Base-by-base conservation (phyloP, 2,329 filamentous ascomycete genomes). In the Cladophialophora psammophila region DNA sequence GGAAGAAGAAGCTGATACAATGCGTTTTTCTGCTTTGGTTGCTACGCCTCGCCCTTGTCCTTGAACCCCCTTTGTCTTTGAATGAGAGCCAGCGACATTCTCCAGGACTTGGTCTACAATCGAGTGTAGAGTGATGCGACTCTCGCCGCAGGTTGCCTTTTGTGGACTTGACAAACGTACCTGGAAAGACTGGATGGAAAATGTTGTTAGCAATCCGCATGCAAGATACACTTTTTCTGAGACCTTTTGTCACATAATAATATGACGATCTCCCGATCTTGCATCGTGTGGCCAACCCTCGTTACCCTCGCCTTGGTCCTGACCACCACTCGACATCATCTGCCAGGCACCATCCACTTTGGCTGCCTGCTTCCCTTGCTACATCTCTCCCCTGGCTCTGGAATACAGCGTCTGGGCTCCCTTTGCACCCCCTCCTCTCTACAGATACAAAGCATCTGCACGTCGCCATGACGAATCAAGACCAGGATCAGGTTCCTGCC, bases 391-490 rank as follows among this genome's bases (percentile, higher is more conserved):
- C 20, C 10, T 1, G 26, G 6, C 20, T 26, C 45, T 50, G 18
- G 9, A 26, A 10, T 26, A 10, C 42, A 18, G 10, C 6, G 20
- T 45, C n/a, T 26, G 42, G 20, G 6, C n/a, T 45, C 42, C 7
- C 15, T 45, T 18, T 26, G 26, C 26, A 20, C 15, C 4, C 20
- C 9, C 42, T 12, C 45, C 18, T 13, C 26, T 3, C 45, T 50
- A 8, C 45, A 5, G 18, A 34, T 15, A 20, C 20, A 18, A 36
- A 20, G 38, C n/a, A 34, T 35, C 3, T 50, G 26, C 20, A 34
- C 50, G 20, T n/a, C 53, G 55, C 60, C 58, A 68, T 68, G 66
- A 38, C 63, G 18, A 60, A 66, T 12, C 42, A 62, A 20, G 34
- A 42, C 52, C 53, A 65, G 54, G 57, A 58, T 55, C 60, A 66